Conservation (phyloP, 164 flowering plant species). For the Piper betle region DNA sequence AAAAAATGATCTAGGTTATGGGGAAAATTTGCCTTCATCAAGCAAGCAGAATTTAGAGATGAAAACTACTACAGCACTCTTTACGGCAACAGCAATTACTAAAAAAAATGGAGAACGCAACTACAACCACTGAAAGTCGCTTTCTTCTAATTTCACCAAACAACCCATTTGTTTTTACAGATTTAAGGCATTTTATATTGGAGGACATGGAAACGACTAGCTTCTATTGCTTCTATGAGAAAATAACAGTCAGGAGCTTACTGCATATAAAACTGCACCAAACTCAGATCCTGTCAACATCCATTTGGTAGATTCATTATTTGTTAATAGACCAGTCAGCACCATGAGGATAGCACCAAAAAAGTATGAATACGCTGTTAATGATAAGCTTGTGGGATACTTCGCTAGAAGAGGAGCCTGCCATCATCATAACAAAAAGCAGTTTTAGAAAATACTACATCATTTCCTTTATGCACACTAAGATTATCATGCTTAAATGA, state of each 20-base stretch:
- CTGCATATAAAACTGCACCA: conserved; percentile 80
- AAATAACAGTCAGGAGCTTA: conserved; percentile 26
- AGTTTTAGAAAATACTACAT: no score
- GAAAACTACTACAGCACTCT: no score
- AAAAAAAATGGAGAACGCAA: not conserved
- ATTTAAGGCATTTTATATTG: no score
- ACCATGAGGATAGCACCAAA: conserved; percentile 81
- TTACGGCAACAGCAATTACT: no score
- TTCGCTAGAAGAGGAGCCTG: conserved; percentile 80
- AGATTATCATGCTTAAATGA: not conserved
- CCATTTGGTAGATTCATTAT: conserved; percentile 60
- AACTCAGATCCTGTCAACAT: conserved; percentile 57
- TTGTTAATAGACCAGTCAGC: conserved; percentile 44
- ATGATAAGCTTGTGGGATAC: conserved; percentile 85
- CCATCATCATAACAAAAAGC: conserved; percentile 6
- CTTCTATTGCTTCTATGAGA: not conserved
- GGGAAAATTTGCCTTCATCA: no score
- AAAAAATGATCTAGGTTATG: no score
- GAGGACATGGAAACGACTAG: not conserved
- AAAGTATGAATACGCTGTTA: conserved; percentile 82
- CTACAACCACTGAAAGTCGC: not conserved
- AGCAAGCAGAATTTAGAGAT: no score
- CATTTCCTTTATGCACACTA: not conserved
- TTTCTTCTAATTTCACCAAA: not conserved
- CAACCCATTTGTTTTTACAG: no score